Evolutionary conservation across 1,284 basidiomycete species (phyloP), one percentile per base, ranked within the genome.

Genomic region (Salmacisia buchloeana): DNA sequence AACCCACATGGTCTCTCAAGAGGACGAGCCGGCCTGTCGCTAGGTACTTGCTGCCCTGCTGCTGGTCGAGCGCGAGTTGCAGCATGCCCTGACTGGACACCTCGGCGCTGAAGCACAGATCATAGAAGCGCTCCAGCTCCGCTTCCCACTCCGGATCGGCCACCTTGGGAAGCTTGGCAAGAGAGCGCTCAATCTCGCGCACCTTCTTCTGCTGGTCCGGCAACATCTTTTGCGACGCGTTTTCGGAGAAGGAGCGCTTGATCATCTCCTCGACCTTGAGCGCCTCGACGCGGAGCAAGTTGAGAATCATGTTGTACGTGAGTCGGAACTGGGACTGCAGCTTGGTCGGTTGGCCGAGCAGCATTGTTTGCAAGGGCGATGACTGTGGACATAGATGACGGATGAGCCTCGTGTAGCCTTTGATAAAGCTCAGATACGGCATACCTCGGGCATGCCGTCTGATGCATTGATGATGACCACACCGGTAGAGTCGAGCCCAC

Each of bases 261-360:
- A 99, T 98, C 96, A 99, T 98, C 80, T 98, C 96, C 77, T 99
- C 96, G 7, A 99, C 96, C 68, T 89, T 86, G 36, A 99, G 84
- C 1, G 96, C 93, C 78, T 99, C 96, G 7, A 98, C 94, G 33
- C 96, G 88, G 18, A 99, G 85, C 45, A 99, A 82, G 78, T 99
- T 99, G 65, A 99, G 83, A 66, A 99, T 97, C 96, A 99, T 98
- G 80, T 97, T 97, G 82, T 98, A 99, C 1, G 96, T 99, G 68
- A 99, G 83, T 58, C 96, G 85, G 84, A 99, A 99, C 78, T 98
- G 96, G 1, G 94, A 97, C 57, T 88, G 86, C n/a, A 99, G 85
- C 78, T 94, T 93, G 59, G 88, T 89, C 1, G 96, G 91, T 59
- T 84, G 87, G 15, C 96, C 96, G 18, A 97, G 86, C 78, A 99